These are phyloP conservation scores for Alternaria arborescens DNA, from an alignment of 2,329 filamentous ascomycete species.

Conservation along the genomic window DNA sequence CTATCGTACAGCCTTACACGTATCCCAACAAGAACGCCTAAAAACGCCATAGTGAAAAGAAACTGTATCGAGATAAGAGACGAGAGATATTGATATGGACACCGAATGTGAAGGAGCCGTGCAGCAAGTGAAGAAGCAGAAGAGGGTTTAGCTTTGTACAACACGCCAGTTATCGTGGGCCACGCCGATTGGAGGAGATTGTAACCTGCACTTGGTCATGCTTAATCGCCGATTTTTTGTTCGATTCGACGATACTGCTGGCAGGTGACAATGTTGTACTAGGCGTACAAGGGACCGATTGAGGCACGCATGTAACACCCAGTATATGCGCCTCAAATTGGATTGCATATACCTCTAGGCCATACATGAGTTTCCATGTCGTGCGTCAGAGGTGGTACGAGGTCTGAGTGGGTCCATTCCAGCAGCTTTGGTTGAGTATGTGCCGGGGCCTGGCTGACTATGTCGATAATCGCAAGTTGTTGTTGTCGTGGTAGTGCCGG, in stretches of 20 bases:
- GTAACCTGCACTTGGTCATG: background rate
- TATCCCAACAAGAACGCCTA: conserved; percentile 5
- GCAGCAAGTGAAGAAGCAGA: background rate
- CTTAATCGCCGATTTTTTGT: background rate
- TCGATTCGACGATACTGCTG: background rate
- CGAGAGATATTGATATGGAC: no score
- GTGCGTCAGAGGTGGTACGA: background rate
- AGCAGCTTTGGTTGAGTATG: background rate
- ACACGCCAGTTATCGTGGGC: background rate
- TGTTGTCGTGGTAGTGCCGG: background rate
- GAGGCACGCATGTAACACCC: background rate
- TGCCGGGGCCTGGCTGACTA: background rate
- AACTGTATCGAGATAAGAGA: background rate
- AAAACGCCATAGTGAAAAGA: background rate
- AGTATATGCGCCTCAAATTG: background rate
- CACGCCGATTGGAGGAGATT: background rate
- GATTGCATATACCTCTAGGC: background rate
- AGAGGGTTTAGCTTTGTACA: background rate
- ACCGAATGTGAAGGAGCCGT: no score
- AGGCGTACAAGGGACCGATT: background rate
- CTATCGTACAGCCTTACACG: background rate
- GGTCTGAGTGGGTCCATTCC: background rate
- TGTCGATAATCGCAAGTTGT: background rate
- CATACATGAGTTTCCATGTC: background rate
- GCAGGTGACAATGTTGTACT: background rate